These are phyloP conservation scores for Ogataea populi-albae DNA, from an alignment of 805 yeast genomes.

Conservation along the genomic window DNA sequence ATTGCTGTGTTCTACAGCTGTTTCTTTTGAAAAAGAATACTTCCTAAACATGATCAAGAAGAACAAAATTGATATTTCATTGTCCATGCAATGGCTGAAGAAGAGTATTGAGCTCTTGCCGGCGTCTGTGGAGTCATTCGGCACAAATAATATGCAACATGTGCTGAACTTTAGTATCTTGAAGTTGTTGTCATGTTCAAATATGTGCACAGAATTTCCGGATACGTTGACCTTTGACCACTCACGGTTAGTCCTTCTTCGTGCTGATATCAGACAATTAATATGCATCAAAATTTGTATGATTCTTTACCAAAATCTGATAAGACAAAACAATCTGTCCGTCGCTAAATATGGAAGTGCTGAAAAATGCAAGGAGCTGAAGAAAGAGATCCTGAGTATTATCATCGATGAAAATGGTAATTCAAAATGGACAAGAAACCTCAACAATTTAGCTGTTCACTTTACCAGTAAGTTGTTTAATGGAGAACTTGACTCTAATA, in stretches of 20 bases:
- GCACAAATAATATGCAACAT: slow-evolving; percentile 21
- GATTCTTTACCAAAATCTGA: slow-evolving; percentile 68
- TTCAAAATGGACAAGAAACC: slow-evolving; percentile 86
- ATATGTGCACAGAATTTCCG: slow-evolving; percentile 81
- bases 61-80: slow-evolving; percentile 56
- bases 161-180: slow-evolving; percentile 52
- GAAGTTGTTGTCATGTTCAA: slow-evolving; percentile 69
- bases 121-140: not conserved
- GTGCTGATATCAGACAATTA: slow-evolving; percentile 84
- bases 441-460: slow-evolving; percentile 69
- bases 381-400: slow-evolving; percentile 71
- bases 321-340: slow-evolving; percentile 33
- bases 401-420: slow-evolving; percentile 84
- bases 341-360: slow-evolving; percentile 36
- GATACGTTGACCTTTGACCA: slow-evolving; percentile 81
- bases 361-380: slow-evolving; percentile 46
- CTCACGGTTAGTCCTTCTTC: slow-evolving; percentile 66
- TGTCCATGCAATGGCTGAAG: slow-evolving; percentile 67
- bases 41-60: slow-evolving; percentile 52
- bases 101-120: slow-evolving; percentile 21
- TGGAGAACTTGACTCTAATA: slow-evolving; percentile 34
- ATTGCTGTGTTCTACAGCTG: slow-evolving; percentile 78
- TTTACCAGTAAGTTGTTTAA: slow-evolving; percentile 40
- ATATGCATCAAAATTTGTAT: slow-evolving; percentile 76
- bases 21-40: slow-evolving; percentile 85